A percentile compares a stretch with the other conserved stretches of the same genome.
Conservation (phyloP, 2,329 filamentous ascomycete species). For the Zarea fungicola region DNA sequence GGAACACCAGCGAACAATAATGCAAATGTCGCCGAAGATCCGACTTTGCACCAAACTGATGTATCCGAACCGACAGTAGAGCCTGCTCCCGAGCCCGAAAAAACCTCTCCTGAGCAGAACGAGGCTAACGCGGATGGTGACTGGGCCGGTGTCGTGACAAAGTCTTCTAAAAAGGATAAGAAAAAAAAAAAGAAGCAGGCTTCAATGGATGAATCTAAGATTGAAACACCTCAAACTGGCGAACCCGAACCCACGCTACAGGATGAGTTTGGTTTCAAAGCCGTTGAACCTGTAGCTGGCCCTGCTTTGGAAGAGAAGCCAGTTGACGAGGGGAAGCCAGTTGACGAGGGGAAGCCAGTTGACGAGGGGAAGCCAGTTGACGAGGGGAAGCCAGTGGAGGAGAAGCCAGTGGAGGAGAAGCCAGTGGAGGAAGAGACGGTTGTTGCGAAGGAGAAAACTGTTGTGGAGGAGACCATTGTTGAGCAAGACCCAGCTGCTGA, state of each 20-base stretch:
- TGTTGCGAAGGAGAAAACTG: constrained; percentile 2
- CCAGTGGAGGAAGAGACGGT: not conserved
- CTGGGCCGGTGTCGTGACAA: constrained; percentile 24
- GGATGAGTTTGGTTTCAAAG: too few species aligned
- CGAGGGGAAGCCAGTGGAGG: too few species aligned
- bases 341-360: too few species aligned
- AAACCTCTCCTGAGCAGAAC: constrained; percentile 10
- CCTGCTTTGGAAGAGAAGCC: too few species aligned
- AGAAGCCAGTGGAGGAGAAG: too few species aligned
- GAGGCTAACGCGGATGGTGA: constrained; percentile 22
- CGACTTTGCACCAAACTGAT: not conserved
- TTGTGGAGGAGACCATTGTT: not conserved
- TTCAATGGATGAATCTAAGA: not conserved
- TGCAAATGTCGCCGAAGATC: not conserved
- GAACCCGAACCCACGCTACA: too few species aligned
- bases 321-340: too few species aligned
- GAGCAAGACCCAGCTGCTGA: constrained; percentile 3
- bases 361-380: too few species aligned
- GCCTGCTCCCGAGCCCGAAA: not conserved
- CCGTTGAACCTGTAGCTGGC: too few species aligned
- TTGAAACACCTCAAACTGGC: constrained; percentile 1
- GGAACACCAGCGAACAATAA: not conserved
- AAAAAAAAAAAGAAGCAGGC: constrained; percentile 23
- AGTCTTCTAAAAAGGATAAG: constrained; percentile 28
- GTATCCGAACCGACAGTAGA: not conserved